Base-by-base conservation (phyloP, 2,329 filamentous ascomycete species). In the Trichoderma brevicompactum region DNA sequence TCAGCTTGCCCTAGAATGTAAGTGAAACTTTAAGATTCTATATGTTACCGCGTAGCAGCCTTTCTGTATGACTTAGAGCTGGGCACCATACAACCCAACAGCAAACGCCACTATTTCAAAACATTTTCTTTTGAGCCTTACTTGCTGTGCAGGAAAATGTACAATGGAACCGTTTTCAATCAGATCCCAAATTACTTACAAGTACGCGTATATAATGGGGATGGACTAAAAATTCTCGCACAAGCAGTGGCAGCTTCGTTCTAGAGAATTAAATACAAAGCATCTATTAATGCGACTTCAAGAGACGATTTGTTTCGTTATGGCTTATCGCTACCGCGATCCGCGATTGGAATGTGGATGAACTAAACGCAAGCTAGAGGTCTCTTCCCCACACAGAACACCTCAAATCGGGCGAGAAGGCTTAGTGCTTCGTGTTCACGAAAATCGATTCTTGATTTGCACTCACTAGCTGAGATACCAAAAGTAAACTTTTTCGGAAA, bases 221-320 rank as follows among this genome's bases (percentile, higher is more conserved):
- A 28, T 23, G 23, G 15, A 2, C 17, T 32, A 15, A 55, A 55
- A 23, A 43, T 28, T 32, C n/a, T n/a, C 52, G 12, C 3, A 23
- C 1, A 8, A 49, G 48, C 2, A 2, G 32, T 49, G 19, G 36
- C 43, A 48, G 17, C 19, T 7, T 9, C 3, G n/a, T 9, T 3
- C 32, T 7, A 1, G 17, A 23, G 7, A 34, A 6, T 28, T 38
- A 23, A 15, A 12, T 28, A 3, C 13, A 40, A 13, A 40, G n/a
- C 12, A 40, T 12, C 19, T 38, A 13, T 5, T 19, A 38, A 23
- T 40, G 17, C 8, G 44, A 28, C 32, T 32, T n/a, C 2, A 15
- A 10, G 34, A 40, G 56, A 60, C 44, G 34, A 49, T 60, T n/a
- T 28, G 9, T 60, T 38, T 48, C 44, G 56, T 60, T 32, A 60